Evolutionary conservation across 768 basidiomycete species (phyloP).

Genomic region (Rhizopogon vinicolor): DNA sequence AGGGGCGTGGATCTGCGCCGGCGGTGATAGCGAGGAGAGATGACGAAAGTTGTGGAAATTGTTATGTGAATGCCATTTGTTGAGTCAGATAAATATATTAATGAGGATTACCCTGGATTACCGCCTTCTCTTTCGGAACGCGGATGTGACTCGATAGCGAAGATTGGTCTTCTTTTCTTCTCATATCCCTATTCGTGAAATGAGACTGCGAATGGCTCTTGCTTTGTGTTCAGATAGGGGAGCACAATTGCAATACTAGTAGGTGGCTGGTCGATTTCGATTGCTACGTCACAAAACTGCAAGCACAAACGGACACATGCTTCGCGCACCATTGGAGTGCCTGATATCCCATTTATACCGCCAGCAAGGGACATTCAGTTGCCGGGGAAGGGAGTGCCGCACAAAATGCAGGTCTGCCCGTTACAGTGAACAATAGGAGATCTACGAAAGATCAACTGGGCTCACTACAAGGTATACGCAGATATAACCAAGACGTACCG

Average conservation of each 20-base stretch:
- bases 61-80: not conserved
- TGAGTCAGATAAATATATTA: not conserved
- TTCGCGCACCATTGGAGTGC: too few species aligned
- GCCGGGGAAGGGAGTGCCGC: not conserved
- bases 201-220: not conserved
- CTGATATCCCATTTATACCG: not conserved
- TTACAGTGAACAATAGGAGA: not conserved
- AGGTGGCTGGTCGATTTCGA: too few species aligned
- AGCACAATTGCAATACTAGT: not conserved
- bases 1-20: too few species aligned
- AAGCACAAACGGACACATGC: too few species aligned
- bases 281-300: not conserved
- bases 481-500: not conserved
- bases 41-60: too few species aligned
- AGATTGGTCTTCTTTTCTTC: not conserved
- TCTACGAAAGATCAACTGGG: not conserved
- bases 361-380: not conserved
- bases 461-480: too few species aligned
- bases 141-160: not conserved
- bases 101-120: not conserved
- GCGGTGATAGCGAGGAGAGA: not conserved
- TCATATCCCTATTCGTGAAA: not conserved
- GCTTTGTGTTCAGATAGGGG: not conserved
- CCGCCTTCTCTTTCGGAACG: not conserved
- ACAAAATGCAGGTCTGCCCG: not conserved